phyloP scores from a whole-genome alignment of 768 basidiomycete species.

The Gyrodon lividus region DNA sequence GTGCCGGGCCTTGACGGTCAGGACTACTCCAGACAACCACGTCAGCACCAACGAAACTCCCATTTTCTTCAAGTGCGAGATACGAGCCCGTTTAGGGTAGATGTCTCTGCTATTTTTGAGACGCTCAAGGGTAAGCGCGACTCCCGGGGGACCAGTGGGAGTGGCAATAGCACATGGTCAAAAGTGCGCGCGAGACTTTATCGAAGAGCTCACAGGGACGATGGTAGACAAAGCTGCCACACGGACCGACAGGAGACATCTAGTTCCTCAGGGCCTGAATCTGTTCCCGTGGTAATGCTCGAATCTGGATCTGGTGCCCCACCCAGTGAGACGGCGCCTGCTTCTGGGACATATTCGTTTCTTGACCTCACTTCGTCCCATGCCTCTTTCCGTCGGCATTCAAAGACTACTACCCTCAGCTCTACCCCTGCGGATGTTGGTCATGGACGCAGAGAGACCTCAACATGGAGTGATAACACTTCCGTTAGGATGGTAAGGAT shows the following conservation, averaged over 20 bases:
- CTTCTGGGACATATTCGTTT: slow-evolving; percentile 34
- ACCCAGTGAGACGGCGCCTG: slow-evolving; percentile 22
- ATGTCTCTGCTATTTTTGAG: slow-evolving; percentile 34
- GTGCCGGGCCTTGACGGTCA: slow-evolving; percentile 5
- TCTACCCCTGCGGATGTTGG: slow-evolving; percentile 28
- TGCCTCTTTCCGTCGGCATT: slow-evolving; percentile 22
- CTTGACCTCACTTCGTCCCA: slow-evolving; percentile 31
- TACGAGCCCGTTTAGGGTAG: slow-evolving; percentile 48
- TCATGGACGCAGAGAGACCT: slow-evolving; percentile 12
- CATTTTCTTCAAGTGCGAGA: slow-evolving; percentile 37
- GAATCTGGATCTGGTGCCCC: slow-evolving; percentile 14
- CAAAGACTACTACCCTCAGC: slow-evolving; percentile 27
- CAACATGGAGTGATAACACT: slow-evolving; percentile 18
- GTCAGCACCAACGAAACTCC: slow-evolving; percentile 8
- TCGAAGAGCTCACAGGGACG: slow-evolving; percentile 30
- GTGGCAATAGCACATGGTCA: slow-evolving; percentile 30
- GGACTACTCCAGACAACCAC: slow-evolving; percentile 4
- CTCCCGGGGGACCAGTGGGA: slow-evolving; percentile 23
- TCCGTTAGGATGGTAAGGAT: slow-evolving; percentile 17
- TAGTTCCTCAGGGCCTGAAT: slow-evolving; percentile 27
- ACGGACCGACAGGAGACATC: slow-evolving; percentile 21
- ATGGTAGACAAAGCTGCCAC: slow-evolving; percentile 21
- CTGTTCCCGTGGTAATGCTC: slow-evolving; percentile 32
- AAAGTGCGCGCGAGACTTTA: slow-evolving; percentile 31
- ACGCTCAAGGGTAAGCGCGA: slow-evolving; percentile 15